Percentiles rank a stretch among this genome's conserved stretches.
Evolutionary conservation across 495 filamentous ascomycete genomes (phyloP).

Genomic region (Pseudoneurospora amorphoporcata): DNA sequence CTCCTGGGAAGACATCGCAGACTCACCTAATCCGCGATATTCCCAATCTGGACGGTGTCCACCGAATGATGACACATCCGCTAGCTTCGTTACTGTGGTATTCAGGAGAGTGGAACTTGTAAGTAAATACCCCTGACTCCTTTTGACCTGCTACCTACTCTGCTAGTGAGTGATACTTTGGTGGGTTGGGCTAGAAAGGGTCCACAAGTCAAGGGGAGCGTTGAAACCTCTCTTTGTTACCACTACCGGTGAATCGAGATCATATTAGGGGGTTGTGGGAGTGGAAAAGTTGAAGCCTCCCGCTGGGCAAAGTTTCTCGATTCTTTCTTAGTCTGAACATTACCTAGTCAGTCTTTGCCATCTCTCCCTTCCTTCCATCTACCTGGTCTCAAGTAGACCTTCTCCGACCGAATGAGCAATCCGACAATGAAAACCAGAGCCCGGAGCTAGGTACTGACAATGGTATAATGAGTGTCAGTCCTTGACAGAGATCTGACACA

Average conservation of each 20-base stretch:
- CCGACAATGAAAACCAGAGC: neutral
- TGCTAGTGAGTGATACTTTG: neutral
- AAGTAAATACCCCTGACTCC: neutral
- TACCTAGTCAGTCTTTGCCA: neutral
- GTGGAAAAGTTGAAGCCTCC: neutral
- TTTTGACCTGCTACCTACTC: neutral
- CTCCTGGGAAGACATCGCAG: neutral
- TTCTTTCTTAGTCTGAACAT: neutral
- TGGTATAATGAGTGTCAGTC: neutral
- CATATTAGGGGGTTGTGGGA: too few species aligned
- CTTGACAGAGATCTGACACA: neutral
- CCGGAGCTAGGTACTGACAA: neutral
- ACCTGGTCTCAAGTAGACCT: neutral
- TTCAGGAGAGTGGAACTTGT: neutral
- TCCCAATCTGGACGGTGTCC: neutral
- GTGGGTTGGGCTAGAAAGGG: neutral
- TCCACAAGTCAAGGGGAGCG: neutral
- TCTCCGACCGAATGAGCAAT: neutral
- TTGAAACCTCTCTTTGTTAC: neutral
- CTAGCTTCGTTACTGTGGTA: neutral
- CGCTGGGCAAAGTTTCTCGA: neutral
- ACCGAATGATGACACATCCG: neutral
- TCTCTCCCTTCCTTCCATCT: neutral
- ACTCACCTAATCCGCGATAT: neutral
- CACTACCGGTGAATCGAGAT: neutral